Evolutionary conservation across 2,329 filamentous ascomycete genomes (phyloP).

Genomic region (Claviceps sp.): DNA sequence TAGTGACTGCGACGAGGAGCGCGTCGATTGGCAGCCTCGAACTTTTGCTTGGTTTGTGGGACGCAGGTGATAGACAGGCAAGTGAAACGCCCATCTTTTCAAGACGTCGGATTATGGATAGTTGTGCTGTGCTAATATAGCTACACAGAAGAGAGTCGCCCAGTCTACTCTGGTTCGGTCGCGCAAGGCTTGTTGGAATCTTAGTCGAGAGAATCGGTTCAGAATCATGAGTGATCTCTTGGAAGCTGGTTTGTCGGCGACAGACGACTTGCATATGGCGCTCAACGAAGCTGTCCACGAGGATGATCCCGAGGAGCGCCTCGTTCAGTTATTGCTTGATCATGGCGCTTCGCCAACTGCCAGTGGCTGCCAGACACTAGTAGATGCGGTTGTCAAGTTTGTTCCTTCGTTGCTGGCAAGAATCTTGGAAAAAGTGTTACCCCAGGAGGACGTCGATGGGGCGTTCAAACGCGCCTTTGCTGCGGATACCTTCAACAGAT

Average conservation of each 20-base stretch:
- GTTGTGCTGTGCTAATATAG: background rate
- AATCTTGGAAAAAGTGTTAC: constrained; percentile 28
- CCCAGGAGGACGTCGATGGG: constrained; percentile 28
- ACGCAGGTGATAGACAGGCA: constrained; percentile 28
- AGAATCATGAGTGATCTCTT: constrained; percentile 37
- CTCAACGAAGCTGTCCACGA: constrained; percentile 40
- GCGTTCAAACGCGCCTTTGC: constrained; percentile 33
- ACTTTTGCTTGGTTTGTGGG: constrained; percentile 35
- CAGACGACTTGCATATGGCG: constrained; percentile 36
- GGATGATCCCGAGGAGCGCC: constrained; percentile 32
- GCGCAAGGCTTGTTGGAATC: constrained; percentile 39
- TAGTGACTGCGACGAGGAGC: constrained; percentile 39
- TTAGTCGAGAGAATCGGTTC: constrained; percentile 34
- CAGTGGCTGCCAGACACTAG: constrained; percentile 38
- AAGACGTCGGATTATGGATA: background rate
- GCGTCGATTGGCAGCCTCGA: constrained; percentile 36
- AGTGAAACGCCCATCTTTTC: constrained; percentile 5
- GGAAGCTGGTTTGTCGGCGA: constrained; percentile 32
- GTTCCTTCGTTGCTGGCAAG: constrained; percentile 25
- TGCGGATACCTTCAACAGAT: constrained; percentile 24
- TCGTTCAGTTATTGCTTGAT: constrained; percentile 33
- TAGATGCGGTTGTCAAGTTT: constrained; percentile 32
- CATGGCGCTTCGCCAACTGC: constrained; percentile 38
- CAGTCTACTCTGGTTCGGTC: constrained; percentile 33
- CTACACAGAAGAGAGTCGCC: constrained; percentile 29